Base-by-base conservation (phyloP, 192 early-diverging fungal genomes). In the Rhizoclosmatium sp. region DNA sequence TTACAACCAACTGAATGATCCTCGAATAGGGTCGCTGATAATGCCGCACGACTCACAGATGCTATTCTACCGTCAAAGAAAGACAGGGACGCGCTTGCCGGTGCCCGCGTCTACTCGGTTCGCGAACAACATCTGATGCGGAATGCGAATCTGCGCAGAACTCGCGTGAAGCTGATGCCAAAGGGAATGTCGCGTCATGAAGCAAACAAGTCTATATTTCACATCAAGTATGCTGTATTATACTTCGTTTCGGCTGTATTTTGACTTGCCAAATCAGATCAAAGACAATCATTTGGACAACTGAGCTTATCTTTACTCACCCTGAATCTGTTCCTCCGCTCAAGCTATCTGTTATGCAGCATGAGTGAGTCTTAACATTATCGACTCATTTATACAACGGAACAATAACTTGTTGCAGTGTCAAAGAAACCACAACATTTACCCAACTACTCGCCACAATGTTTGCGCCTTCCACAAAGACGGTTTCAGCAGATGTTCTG, bases 211-310 rank as follows among this genome's bases (percentile, higher is more conserved):
- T 69, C 31, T 31, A 31, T 31, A 31, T 31, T 31, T 31, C 31
- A 31, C 31, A 31, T 31, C 31, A 31, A 31, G 31, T 31, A 31
- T 31, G 31, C 31, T n/a, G 31, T 31, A 31, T 31, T 31, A 31
- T 31, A 31, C 0, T 31, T 31, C 31, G 31, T 31, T 31, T 31
- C 31, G 31, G 31, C 31, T 31, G 31, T 31, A 31, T 31, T 31
- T 31, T 39, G 16, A 23, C 44, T 56, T 56, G 54, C 2, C 31
- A 31, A 2, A n/a, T 39, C 40, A 69, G 67, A 47, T 47, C 67
- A 9, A 69, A 69, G 31, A 69, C 67, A 10, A 69, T 69, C 45
- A 19, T 5, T 9, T 69, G 67, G 67, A 47, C 67, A 7, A 39
- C 31, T 2, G 67, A 69, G 31, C 47, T 42, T 42, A 47, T 46